These are phyloP conservation scores for Eudorina sp. DNA, from an alignment of 139 green algal species.

Conservation along the genomic window DNA sequence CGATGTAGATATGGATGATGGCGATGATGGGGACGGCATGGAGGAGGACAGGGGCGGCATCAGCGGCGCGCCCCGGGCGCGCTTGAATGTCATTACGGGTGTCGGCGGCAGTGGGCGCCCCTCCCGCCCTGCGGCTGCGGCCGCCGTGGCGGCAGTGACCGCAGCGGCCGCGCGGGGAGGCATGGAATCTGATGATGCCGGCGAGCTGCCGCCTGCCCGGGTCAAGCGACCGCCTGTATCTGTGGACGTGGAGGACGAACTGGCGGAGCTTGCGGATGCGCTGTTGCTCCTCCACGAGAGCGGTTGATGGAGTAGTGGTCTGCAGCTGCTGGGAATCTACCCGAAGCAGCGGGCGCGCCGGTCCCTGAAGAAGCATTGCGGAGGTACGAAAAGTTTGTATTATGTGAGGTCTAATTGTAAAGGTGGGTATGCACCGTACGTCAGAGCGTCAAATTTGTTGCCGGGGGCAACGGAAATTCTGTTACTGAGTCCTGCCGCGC, in stretches of 20 bases:
- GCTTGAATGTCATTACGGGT: conserved; percentile 9
- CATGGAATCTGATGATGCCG: not conserved
- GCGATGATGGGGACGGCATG: conserved; percentile 29
- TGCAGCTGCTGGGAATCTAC: too few species aligned
- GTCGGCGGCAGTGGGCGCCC: not conserved
- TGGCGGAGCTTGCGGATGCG: conserved; percentile 74
- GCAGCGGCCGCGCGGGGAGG: conserved; percentile 7
- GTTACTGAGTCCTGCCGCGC: too few species aligned
- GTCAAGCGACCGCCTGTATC: not conserved
- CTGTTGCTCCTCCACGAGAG: conserved; percentile 77
- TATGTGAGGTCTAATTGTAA: too few species aligned
- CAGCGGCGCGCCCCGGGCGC: not conserved
- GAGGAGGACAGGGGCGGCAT: not conserved
- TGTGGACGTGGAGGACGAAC: conserved; percentile 73
- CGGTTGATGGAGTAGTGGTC: too few species aligned
- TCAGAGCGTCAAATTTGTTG: too few species aligned
- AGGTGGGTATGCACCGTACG: too few species aligned
- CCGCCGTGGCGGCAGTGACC: conserved; percentile 2
- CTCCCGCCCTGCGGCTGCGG: conserved; percentile 7
- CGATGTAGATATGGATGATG: conserved; percentile 44
- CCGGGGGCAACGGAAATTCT: too few species aligned
- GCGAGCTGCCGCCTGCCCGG: not conserved
- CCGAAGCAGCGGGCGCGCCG: too few species aligned
- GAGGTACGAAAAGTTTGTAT: too few species aligned
- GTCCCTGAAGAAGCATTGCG: too few species aligned